Evolutionary conservation across 352 stramenopile genomes (phyloP).

Genomic region (Globisporangium okanoganense): DNA sequence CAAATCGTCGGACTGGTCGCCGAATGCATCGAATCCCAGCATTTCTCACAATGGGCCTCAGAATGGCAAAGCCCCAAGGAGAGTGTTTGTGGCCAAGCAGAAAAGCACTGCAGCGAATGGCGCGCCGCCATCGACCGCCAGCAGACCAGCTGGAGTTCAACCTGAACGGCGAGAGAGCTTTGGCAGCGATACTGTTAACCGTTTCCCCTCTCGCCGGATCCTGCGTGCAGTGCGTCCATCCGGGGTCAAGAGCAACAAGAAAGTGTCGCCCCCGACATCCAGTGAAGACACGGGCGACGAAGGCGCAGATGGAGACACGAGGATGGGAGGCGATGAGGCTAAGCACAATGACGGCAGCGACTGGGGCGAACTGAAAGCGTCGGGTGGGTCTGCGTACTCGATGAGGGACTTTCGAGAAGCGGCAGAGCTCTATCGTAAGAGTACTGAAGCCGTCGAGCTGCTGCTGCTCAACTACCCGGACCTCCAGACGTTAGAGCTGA

Average conservation of each 20-base stretch:
- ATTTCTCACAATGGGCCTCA: neutral
- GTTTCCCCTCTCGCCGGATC: constrained; percentile 7
- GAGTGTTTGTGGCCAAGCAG: neutral
- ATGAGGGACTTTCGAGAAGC: constrained; percentile 41
- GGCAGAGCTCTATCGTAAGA: constrained; percentile 55
- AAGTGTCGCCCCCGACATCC: neutral
- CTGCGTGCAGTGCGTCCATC: constrained; percentile 12
- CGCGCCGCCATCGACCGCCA: neutral
- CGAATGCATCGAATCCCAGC: neutral
- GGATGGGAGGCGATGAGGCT: constrained; percentile 26
- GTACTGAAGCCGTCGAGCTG: constrained; percentile 45
- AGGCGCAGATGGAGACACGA: constrained; percentile 8
- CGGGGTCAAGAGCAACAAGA: neutral
- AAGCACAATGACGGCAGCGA: constrained; percentile 29
- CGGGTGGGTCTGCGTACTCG: constrained; percentile 47
- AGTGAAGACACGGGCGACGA: constrained; percentile 3
- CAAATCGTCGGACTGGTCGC: neutral
- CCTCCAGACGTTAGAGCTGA: constrained; percentile 31
- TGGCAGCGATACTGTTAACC: neutral
- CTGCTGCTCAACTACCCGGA: constrained; percentile 27
- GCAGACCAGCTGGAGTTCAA: neutral
- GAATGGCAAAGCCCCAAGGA: neutral
- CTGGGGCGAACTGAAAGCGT: constrained; percentile 62
- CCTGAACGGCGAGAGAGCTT: neutral
- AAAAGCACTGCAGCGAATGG: neutral